Base-by-base conservation (phyloP, 495 filamentous ascomycete genomes). In the Cenococcum geophilum region DNA sequence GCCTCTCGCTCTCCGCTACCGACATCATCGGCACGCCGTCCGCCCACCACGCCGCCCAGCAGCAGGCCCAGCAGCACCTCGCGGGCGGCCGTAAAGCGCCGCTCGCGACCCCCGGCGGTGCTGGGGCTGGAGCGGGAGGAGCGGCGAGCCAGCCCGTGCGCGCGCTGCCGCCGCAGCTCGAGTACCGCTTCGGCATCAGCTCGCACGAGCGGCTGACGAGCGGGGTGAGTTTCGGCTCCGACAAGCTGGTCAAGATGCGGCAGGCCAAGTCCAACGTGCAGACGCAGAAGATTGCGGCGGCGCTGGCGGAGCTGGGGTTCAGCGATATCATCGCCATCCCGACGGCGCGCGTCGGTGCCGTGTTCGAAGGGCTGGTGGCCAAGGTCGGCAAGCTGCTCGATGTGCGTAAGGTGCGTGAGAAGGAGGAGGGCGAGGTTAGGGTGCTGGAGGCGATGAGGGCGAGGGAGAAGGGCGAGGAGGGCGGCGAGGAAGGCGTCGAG, bases 171-270 rank as follows among this genome's bases (percentile, higher is more conserved):
- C 77, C 85, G 40, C 80, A 84, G 50, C 86, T 93, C 67, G 87
- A 95, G 75, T 70, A 78, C 35, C 80, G 85, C 16, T 97, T 89
- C 70, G 93, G 92, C 50, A 85, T 97, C 1, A 80, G 85, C 10
- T 88, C 89, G 64, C 89, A 93, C 68, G 95, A 98, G 35, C 89
- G 91, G 0, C 79, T 96, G 23, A 82, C 87, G 18, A 78, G 79
- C 36, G 78, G 87, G 55, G 76, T 89, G 67, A 74, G 89, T 25
- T 97, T 95, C 82, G 86, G 89, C 36, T 86, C 86, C 64, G 91
- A 97, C 68, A 86, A 83, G 67, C 83, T 92, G 59, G 85, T 84
- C 65, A 92, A 93, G 72, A 80, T 91, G 34, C 85, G 89, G 52
- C 84, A 86, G 61, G 88, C 88, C 54, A 97, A 97, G 74, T 87